Conservation (phyloP, 345 rosid species). For the Draba incana region DNA sequence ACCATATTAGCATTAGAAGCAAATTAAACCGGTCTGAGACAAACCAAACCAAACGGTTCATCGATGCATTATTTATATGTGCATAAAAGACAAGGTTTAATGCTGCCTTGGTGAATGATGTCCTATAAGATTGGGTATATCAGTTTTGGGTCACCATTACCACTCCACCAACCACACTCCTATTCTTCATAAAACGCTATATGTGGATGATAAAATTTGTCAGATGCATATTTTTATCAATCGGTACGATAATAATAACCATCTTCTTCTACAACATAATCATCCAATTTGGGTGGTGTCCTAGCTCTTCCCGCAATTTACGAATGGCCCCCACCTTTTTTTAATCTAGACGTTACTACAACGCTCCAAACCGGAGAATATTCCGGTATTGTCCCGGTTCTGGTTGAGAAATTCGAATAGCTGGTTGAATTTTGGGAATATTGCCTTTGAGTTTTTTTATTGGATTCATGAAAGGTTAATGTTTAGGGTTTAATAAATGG, state of each 20-base stretch:
- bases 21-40: neutral
- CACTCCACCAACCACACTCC: slow-evolving; percentile 33
- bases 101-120: slow-evolving; percentile 4
- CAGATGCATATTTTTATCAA: slow-evolving; percentile 3
- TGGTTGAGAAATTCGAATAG: neutral
- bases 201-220: slow-evolving; percentile 37
- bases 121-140: slow-evolving; percentile 27
- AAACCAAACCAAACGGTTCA: slow-evolving; percentile 21
- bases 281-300: slow-evolving; percentile 33
- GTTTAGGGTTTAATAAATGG: neutral
- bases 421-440: neutral
- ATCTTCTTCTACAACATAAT: slow-evolving; percentile 29
- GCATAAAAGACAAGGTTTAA: slow-evolving; percentile 16
- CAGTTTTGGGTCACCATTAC: slow-evolving; percentile 31
- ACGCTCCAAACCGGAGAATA: slow-evolving; percentile 4
- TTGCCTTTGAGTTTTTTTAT: neutral
- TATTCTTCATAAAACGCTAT: slow-evolving; percentile 17
- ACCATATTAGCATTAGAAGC: neutral
- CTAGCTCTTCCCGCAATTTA: slow-evolving; percentile 24
- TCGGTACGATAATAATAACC: slow-evolving; percentile 31
- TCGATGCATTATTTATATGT: neutral
- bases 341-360: slow-evolving; percentile 29
- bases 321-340: slow-evolving; percentile 23
- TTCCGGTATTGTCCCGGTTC: slow-evolving; percentile 4
- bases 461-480: neutral